Percentiles rank a stretch among this genome's conserved stretches.
These are phyloP conservation scores for Crithidia fasciculata DNA, from an alignment of 208 protist species.

Conservation along the genomic window DNA sequence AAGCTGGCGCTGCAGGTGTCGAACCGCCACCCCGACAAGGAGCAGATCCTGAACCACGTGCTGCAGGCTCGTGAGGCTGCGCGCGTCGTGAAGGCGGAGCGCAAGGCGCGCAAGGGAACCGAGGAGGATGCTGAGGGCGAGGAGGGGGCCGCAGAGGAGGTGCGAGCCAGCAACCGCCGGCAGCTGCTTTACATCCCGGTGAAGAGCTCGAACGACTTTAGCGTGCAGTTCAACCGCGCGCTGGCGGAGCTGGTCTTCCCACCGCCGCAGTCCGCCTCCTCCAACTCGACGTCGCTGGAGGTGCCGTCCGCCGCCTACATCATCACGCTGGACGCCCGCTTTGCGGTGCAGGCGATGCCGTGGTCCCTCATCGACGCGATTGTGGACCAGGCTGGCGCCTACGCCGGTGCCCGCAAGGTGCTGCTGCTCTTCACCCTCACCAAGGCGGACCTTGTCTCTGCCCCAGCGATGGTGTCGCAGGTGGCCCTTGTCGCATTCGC, in stretches of 20 bases:
- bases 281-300: conserved; percentile 38
- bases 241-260: conserved; percentile 81
- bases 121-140: conserved; percentile 24
- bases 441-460: conserved; percentile 81
- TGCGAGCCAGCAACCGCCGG: conserved; percentile 48
- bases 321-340: conserved; percentile 83
- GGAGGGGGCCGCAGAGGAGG: conserved; percentile 2
- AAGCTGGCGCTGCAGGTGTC: conserved; percentile 85
- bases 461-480: conserved; percentile 74
- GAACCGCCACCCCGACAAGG: conserved; percentile 87
- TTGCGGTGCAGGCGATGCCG: conserved; percentile 81
- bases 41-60: conserved; percentile 79
- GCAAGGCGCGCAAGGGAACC: conserved; percentile 21
- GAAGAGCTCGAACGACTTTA: conserved; percentile 70
- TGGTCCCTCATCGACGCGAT: conserved; percentile 86
- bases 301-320: conserved; percentile 78
- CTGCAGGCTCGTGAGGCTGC: conserved; percentile 75
- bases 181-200: conserved; percentile 71
- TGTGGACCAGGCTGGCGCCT: conserved; percentile 53
- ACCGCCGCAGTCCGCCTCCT: not conserved
- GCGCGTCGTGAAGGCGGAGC: conserved; percentile 55
- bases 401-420: conserved; percentile 65
- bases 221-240: conserved; percentile 71
- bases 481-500: conserved; percentile 71
- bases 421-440: conserved; percentile 84